These are phyloP conservation scores for Boletus vinaceobasis DNA, from an alignment of 768 basidiomycete species.

Conservation along the genomic window DNA sequence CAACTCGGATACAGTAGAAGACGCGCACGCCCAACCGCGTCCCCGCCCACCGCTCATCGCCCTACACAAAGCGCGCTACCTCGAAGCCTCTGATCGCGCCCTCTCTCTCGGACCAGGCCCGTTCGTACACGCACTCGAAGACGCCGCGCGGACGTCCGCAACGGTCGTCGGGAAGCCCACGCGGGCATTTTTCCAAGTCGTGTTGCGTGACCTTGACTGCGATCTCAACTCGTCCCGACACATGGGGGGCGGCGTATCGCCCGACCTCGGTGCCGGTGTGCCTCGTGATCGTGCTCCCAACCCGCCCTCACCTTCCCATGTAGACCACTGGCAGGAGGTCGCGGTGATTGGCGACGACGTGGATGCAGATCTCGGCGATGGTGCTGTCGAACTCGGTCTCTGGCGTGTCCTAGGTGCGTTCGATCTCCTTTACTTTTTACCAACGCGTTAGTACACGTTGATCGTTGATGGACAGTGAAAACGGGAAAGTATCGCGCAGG, in stretches of 20 bases:
- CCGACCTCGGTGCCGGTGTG: not conserved
- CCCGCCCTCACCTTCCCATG: too few relatives aligned
- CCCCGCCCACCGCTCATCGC: constrained; percentile 44
- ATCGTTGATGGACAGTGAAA: constrained; percentile 38
- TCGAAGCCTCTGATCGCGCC: constrained; percentile 42
- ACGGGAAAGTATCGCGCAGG: constrained; percentile 69
- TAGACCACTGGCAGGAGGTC: constrained; percentile 13
- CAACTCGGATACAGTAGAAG: too few relatives aligned
- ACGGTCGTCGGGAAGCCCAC: constrained; percentile 65
- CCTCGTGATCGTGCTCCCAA: not conserved
- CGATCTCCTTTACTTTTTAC: too few relatives aligned
- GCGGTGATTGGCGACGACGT: constrained; percentile 69
- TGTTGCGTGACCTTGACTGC: constrained; percentile 42
- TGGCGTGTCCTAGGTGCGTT: constrained; percentile 59
- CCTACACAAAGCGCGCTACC: constrained; percentile 55
- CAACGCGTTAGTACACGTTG: not conserved
- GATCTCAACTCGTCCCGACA: not conserved
- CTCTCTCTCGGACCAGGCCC: constrained; percentile 70
- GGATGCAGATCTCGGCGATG: constrained; percentile 59
- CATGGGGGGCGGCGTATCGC: not conserved
- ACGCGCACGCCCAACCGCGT: not conserved
- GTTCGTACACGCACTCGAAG: constrained; percentile 62
- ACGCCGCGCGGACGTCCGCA: constrained; percentile 45
- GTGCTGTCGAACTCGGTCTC: constrained; percentile 56
- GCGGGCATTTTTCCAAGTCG: constrained; percentile 54